These are phyloP conservation scores for Coemansia sp. DNA, from an alignment of 192 early-diverging fungal species.

Conservation along the genomic window DNA sequence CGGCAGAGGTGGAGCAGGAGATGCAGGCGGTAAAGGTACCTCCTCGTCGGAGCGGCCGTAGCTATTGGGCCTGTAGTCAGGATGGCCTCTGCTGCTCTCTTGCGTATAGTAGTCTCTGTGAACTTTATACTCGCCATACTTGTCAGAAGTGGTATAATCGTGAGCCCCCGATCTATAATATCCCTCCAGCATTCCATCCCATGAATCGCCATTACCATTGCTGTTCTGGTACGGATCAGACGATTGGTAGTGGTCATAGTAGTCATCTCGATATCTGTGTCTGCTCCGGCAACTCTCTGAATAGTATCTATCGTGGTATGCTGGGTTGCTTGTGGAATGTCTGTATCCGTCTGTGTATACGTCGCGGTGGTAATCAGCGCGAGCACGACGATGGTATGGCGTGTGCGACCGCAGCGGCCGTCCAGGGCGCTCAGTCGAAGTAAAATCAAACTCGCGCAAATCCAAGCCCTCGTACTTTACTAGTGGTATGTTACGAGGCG, in stretches of 20 bases:
- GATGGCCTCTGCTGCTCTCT: background rate
- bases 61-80: background rate
- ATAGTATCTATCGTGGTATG: background rate
- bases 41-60: background rate
- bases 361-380: background rate
- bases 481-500: conserved; percentile 27
- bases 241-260: background rate
- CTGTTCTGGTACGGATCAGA: background rate
- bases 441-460: conserved; percentile 39
- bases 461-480: conserved; percentile 41
- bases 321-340: background rate
- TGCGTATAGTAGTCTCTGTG: background rate
- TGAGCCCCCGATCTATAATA: conserved; percentile 16
- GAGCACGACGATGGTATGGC: background rate
- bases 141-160: background rate
- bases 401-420: conserved; percentile 15
- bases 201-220: conserved; percentile 8
- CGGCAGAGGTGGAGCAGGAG: background rate
- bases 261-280: background rate
- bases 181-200: conserved; percentile 22
- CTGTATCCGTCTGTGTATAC: background rate
- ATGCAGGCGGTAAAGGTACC: background rate
- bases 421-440: conserved; percentile 15
- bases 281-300: background rate
- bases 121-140: background rate